A percentile compares a stretch with the other conserved stretches of the same genome.
Conservation (phyloP, 163 green algal species). For the Volvox carteri region DNA sequence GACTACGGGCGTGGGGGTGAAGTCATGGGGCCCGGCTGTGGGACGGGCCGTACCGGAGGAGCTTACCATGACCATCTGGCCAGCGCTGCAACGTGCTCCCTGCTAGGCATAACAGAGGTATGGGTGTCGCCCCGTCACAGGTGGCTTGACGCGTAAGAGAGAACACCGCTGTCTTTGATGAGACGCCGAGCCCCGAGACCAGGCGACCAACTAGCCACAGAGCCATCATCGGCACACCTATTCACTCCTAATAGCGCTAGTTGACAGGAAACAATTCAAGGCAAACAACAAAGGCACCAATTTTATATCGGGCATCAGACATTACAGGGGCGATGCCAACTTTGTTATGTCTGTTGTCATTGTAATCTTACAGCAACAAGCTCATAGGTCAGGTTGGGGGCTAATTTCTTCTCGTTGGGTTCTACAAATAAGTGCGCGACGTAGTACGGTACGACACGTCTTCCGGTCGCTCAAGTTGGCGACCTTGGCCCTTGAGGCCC, state of each 20-base stretch:
- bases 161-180: not conserved
- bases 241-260: too few species aligned
- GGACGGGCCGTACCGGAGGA: not conserved
- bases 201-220: slow-evolving; percentile 5
- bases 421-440: too few species aligned
- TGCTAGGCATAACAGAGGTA: not conserved
- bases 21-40: not conserved
- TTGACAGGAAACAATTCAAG: too few species aligned
- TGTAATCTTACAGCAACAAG: too few species aligned
- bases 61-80: not conserved
- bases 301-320: too few species aligned
- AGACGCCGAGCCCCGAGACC: slow-evolving; percentile 18
- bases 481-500: not conserved
- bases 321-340: too few species aligned
- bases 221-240: not conserved
- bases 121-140: not conserved
- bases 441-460: not conserved
- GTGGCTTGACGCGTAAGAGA: not conserved
- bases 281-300: too few species aligned
- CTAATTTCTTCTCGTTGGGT: too few species aligned
- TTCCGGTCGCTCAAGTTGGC: not conserved
- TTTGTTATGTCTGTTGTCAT: too few species aligned
- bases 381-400: too few species aligned
- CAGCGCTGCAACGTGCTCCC: not conserved
- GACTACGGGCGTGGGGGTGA: too few species aligned